These are phyloP conservation scores for Claviceps humidiphila DNA, from an alignment of 2,329 filamentous ascomycete species.

Conservation along the genomic window DNA sequence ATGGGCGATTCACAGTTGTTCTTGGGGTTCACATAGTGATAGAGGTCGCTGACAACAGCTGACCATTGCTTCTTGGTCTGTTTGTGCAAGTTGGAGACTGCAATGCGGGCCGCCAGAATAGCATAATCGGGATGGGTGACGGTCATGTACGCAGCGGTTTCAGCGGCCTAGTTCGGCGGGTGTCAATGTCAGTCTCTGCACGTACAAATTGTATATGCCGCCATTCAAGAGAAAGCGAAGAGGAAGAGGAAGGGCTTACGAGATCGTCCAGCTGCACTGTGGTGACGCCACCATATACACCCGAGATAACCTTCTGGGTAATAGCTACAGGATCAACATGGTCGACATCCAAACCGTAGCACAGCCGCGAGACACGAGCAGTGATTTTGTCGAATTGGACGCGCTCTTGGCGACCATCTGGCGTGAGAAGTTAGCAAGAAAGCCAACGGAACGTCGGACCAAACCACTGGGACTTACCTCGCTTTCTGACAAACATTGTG, in stretches of 20 bases:
- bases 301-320: slow-evolving; percentile 98
- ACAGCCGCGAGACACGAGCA: slow-evolving; percentile 89
- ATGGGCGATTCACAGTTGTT: slow-evolving; percentile 76
- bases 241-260: slow-evolving; percentile 34
- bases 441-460: background rate
- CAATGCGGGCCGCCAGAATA: slow-evolving; percentile 94
- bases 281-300: slow-evolving; percentile 96
- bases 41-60: slow-evolving; percentile 83
- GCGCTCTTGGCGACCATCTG: slow-evolving; percentile 98
- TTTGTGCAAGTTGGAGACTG: slow-evolving; percentile 98
- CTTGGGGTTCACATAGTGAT: slow-evolving; percentile 92
- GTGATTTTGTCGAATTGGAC: slow-evolving; percentile 99
- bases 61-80: slow-evolving; percentile 99
- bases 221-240: background rate
- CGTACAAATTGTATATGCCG: no score
- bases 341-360: slow-evolving; percentile 87
- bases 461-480: slow-evolving; percentile 32
- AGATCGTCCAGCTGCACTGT: slow-evolving; percentile 94
- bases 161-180: slow-evolving; percentile 57
- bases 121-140: slow-evolving; percentile 98
- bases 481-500: slow-evolving; percentile 51
- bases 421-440: slow-evolving; percentile 15
- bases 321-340: slow-evolving; percentile 97
- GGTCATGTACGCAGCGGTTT: slow-evolving; percentile 99
- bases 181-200: background rate